A percentile compares a stretch with the other conserved stretches of the same genome.
These are phyloP conservation scores for Tylopilus balloui DNA, from an alignment of 768 basidiomycete species.

Conservation along the genomic window DNA sequence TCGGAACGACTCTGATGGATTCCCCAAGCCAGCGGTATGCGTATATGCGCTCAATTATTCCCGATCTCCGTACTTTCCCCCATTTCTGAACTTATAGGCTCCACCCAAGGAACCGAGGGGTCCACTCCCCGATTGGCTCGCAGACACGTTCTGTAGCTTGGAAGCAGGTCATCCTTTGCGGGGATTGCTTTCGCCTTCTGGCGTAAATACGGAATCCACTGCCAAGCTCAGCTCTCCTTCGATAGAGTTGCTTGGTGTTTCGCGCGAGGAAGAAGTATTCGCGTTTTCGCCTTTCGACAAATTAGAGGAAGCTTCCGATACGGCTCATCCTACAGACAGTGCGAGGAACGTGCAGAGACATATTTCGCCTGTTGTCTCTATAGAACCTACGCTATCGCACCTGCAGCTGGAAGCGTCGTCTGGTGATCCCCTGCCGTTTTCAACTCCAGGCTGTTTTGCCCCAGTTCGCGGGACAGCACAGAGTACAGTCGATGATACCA, in stretches of 20 bases:
- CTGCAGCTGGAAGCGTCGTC: background rate
- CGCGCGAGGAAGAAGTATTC: constrained; percentile 21
- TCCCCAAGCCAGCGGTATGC: constrained; percentile 22
- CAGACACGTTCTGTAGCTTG: constrained; percentile 46
- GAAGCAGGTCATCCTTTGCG: constrained; percentile 33
- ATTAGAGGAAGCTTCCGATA: background rate
- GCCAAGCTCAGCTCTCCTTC: background rate
- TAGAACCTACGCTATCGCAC: background rate
- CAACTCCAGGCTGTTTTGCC: constrained; percentile 23
- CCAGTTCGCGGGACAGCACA: constrained; percentile 3
- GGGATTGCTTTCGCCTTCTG: constrained; percentile 26
- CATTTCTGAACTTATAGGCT: constrained; percentile 12
- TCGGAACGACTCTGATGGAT: constrained; percentile 7
- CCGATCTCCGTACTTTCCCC: constrained; percentile 11
- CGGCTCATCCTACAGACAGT: background rate
- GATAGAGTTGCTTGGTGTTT: constrained; percentile 1
- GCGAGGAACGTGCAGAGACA: background rate
- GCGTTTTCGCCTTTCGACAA: constrained; percentile 29
- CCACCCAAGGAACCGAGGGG: constrained; percentile 21
- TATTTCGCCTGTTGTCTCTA: background rate
- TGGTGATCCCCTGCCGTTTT: constrained; percentile 16
- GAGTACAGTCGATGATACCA: background rate
- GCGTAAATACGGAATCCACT: constrained; percentile 2
- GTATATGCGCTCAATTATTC: constrained; percentile 26
- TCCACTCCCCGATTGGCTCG: constrained; percentile 54